A percentile compares a stretch with the other conserved stretches of the same genome.
Evolutionary conservation across 202 grass and related monocot genomes (phyloP).

Genomic region (Setaria viridis): DNA sequence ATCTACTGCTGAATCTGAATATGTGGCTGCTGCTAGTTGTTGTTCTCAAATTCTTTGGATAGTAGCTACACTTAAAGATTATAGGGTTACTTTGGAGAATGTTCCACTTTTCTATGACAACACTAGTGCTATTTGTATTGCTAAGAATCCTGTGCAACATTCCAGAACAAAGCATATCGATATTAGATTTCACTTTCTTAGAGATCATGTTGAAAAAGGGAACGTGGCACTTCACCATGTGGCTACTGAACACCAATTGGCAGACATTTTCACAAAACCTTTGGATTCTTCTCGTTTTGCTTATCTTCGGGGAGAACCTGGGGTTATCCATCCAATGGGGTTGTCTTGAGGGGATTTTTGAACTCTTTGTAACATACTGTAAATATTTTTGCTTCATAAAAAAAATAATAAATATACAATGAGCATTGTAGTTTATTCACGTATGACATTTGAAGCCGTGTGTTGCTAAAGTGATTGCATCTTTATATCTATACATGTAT

Average conservation of each 20-base stretch:
- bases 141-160: not conserved
- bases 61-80: not conserved
- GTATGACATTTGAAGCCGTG: not conserved
- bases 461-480: not conserved
- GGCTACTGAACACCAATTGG: not conserved
- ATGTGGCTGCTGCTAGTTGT: not conserved
- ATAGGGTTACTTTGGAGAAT: not conserved
- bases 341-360: not conserved
- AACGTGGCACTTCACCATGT: not conserved
- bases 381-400: no score
- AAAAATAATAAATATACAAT: not conserved
- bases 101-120: not conserved
- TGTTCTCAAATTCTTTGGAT: conserved; percentile 9
- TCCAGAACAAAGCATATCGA: not conserved
- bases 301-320: not conserved
- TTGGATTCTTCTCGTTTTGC: no score
- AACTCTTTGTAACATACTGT: no score
- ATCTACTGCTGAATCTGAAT: not conserved
- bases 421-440: not conserved
- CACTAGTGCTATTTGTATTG: not conserved
- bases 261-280: not conserved
- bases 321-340: not conserved
- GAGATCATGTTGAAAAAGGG: not conserved
- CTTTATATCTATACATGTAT: not conserved
- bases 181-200: not conserved